Base-by-base conservation (phyloP, 108 stramenopile species). In the Stephanodiscus triporus region DNA sequence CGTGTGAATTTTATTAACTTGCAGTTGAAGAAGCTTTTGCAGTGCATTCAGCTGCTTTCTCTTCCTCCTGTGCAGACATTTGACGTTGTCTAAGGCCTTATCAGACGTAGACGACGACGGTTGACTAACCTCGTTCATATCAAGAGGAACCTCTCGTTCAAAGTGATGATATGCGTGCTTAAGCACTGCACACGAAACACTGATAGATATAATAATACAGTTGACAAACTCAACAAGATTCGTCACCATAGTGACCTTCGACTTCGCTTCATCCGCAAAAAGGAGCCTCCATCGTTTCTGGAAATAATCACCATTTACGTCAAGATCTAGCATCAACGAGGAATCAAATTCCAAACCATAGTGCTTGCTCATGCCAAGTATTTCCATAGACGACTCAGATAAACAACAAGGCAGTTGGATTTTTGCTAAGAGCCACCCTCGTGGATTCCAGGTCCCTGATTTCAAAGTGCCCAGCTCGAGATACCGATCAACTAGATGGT, bases 111-210 rank as follows among this genome's bases (percentile, higher is more conserved):
- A 57, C 27, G 20, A 26, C 10, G 56, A 57, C 6, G 30, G 14
- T 30, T 29, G 16, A 30, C 27, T 10, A 16, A 32, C 24, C 56
- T 32, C 56, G 13, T 22, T 54, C 1, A 24, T 26, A 20, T 29
- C 66, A 48, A 67, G 29, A 53, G 34, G 34, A n/a, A 53, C 51
- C 36, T 51, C 56, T 24, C 36, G 68, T 29, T 34, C 61, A 56
- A 73, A 79, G 60, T 79, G 78, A 49, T 68, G 51, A 60, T 73
- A 47, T n/a, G 78, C 78, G 45, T 79, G 78, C 67, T 73, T 79
- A 53, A 79, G 60, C 16, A 72, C 66, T 16, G 78, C 78, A 55
- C 37, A 50, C 9, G 66, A 73, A 27, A 73, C 72, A 56, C 72
- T 67, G 22, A 79, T 79, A 7, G 78, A 79, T 6, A 79, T 36